Base-by-base conservation (phyloP, 495 filamentous ascomycete species). In the Bombardia bombarda region DNA sequence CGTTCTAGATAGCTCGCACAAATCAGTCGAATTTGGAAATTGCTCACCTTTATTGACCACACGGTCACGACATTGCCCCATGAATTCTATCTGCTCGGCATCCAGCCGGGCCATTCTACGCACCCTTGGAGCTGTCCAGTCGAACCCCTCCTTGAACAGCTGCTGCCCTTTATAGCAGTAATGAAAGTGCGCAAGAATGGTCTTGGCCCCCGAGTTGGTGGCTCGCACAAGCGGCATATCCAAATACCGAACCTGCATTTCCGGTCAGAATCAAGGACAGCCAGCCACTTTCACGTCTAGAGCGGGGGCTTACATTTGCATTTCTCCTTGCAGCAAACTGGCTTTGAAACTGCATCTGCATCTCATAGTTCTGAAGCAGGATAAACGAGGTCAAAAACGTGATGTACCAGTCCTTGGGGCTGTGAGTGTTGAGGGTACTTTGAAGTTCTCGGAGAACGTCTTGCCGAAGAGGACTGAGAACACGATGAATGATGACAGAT, bases 121-220 rank as follows among this genome's bases (percentile, higher is more conserved):
- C 12, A 63, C 52, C 24, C 38, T 37, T 7, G 47, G 47, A 10
- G 57, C 38, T 17, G 28, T 47, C 63, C 63, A 67, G 42, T 67
- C 46, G 33, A 63, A 67, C 21, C 42, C 51, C 13, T 42, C 37
- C 4, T 46, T 48, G 40, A 65, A 67, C 21, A 63, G 55, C 40
- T 44, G 40, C 40, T 67, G 55, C 1, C 63, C 63, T 48, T 65
- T 65, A 49, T 60, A 65, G 30, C 55, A 59, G 31, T 65, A 67
- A 43, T 67, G 63, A 38, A 67, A 67, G 50, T 67, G 61, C n/a
- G 63, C 63, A 8, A 67, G 53, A 30, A 67, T 65, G 7, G 63
- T 65, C 43, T 65, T 67, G 25, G 63, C 61, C 14, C 63, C 59
- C 30, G 63, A 67, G 41, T 67, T 60, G 0, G 57, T 65, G 4